Evolutionary conservation across 768 basidiomycete genomes (phyloP).

Genomic region (Austroboletus festivus): DNA sequence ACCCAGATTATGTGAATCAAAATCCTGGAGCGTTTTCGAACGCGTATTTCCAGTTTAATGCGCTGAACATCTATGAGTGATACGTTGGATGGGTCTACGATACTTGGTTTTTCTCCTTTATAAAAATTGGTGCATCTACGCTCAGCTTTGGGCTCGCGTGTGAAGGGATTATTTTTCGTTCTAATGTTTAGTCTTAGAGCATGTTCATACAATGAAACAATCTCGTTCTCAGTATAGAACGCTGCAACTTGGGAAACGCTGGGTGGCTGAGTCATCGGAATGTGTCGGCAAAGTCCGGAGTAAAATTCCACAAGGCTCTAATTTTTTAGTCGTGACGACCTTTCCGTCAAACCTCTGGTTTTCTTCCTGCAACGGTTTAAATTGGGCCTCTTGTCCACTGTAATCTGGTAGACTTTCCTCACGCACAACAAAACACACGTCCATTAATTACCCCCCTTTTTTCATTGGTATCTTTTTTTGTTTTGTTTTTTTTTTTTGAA

Average conservation of each 20-base stretch:
- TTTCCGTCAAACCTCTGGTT: conserved; percentile 15
- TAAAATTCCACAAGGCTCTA: conserved; percentile 23
- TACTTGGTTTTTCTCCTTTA: no score
- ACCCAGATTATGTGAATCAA: conserved; percentile 3
- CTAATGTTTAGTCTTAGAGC: no score
- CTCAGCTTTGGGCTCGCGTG: no score
- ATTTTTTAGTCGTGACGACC: conserved; percentile 15
- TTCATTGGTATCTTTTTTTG: conserved; percentile 24
- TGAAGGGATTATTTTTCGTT: no score
- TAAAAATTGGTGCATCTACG: no score
- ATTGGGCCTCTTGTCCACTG: conserved; percentile 28
- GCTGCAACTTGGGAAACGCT: no score
- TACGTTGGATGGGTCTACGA: no score
- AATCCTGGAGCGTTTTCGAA: not conserved
- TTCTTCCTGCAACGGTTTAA: conserved; percentile 27
- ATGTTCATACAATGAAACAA: no score
- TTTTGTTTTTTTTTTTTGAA: no score
- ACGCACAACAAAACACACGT: conserved; percentile 32
- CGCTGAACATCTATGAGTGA: conserved; percentile 3
- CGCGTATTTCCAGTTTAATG: conserved; percentile 7
- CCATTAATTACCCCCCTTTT: conserved; percentile 32
- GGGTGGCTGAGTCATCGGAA: conserved; percentile 30
- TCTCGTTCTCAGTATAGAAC: no score
- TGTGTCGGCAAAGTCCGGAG: conserved; percentile 28
- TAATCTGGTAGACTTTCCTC: conserved; percentile 37